Percentiles rank a stretch among this genome's conserved stretches.
These are phyloP conservation scores for Leishmania amazonensis DNA, from an alignment of 208 protist genomes.

Conservation along the genomic window DNA sequence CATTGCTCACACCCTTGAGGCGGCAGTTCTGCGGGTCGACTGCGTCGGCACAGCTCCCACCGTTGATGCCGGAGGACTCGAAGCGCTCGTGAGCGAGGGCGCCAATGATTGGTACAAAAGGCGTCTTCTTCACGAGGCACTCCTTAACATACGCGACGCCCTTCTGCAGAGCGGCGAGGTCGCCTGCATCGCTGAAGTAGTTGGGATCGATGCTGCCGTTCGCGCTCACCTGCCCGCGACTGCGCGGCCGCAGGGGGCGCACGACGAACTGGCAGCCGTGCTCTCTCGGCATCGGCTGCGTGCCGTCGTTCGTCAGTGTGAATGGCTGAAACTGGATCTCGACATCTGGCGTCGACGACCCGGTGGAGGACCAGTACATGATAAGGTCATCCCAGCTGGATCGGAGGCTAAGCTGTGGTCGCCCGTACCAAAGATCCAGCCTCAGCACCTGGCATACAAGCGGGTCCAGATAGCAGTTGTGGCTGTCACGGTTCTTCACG, in stretches of 20 bases:
- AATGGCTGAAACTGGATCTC: constrained; percentile 86
- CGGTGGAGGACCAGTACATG: constrained; percentile 66
- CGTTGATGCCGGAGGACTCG: constrained; percentile 70
- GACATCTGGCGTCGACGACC: constrained; percentile 48
- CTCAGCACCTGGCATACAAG: constrained; percentile 52
- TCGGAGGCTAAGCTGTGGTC: constrained; percentile 46
- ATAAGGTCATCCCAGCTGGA: constrained; percentile 84
- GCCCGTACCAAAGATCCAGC: constrained; percentile 37
- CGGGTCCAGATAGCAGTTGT: constrained; percentile 77
- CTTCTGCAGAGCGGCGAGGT: constrained; percentile 47
- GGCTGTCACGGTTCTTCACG: constrained; percentile 59
- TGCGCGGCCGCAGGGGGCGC: constrained; percentile 65
- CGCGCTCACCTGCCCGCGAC: constrained; percentile 53
- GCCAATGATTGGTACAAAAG: constrained; percentile 49
- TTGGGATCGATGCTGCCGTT: constrained; percentile 69
- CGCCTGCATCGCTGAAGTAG: constrained; percentile 58
- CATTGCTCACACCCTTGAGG: constrained; percentile 57
- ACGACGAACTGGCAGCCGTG: constrained; percentile 83
- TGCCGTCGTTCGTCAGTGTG: constrained; percentile 77
- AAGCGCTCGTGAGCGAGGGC: constrained; percentile 52
- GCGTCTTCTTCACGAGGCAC: constrained; percentile 43
- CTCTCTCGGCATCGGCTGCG: constrained; percentile 41
- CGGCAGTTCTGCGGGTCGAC: constrained; percentile 61
- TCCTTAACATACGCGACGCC: constrained; percentile 65
- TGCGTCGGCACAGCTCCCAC: constrained; percentile 52